phyloP scores from a whole-genome alignment of 805 yeast species.

The Ogataea allantospora region DNA sequence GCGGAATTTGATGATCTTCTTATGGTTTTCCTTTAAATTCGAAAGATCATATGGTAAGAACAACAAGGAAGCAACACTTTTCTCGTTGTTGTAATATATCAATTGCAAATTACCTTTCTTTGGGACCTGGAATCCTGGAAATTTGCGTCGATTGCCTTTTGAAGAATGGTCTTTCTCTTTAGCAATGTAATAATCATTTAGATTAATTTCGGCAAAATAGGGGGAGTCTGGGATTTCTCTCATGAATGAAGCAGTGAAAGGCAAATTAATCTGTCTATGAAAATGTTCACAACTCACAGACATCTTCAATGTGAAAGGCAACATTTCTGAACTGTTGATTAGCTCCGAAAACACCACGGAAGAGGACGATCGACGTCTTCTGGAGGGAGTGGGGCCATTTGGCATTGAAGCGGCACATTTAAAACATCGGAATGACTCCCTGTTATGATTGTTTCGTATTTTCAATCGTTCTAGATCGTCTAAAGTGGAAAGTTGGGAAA shows the following conservation, averaged over 20 bases:
- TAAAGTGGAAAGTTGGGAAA: conserved; percentile 20
- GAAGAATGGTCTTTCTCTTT: conserved; percentile 16
- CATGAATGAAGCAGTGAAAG: conserved; percentile 28
- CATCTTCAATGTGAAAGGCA: conserved; percentile 31
- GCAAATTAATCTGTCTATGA: conserved; percentile 17
- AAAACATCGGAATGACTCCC: conserved; percentile 2
- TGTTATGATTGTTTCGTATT: neutral
- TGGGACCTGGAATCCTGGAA: conserved; percentile 32
- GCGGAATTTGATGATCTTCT: conserved; percentile 29
- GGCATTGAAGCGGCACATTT: conserved; percentile 10
- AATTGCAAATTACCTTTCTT: conserved; percentile 30
- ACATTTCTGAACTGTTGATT: conserved; percentile 15
- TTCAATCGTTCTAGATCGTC: conserved; percentile 13
- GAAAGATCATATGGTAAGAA: conserved; percentile 29
- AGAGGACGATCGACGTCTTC: conserved; percentile 23
- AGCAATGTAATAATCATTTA: conserved; percentile 26
- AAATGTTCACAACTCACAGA: conserved; percentile 17
- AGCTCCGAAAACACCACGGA: conserved; percentile 25
- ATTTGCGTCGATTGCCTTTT: conserved; percentile 18
- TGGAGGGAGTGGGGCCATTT: conserved; percentile 12
- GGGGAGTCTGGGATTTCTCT: conserved; percentile 25
- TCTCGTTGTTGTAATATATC: conserved; percentile 32
- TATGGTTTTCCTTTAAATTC: conserved; percentile 23
- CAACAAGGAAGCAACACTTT: conserved; percentile 25
- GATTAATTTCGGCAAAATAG: conserved; percentile 33